These are phyloP conservation scores for Porogramme epimiltina DNA, from an alignment of 1,284 basidiomycete genomes.

Conservation along the genomic window DNA sequence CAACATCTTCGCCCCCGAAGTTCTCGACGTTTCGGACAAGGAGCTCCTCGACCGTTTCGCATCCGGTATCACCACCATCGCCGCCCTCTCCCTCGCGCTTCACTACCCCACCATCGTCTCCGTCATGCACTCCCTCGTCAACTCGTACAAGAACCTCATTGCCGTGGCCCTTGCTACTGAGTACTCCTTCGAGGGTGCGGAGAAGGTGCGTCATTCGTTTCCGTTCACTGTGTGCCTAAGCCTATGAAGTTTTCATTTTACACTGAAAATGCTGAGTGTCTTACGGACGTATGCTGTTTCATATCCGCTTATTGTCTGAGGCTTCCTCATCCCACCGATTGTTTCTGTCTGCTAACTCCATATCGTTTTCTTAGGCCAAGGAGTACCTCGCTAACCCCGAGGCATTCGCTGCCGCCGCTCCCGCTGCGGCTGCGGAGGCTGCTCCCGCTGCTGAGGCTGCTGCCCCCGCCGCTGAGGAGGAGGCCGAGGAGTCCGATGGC, in stretches of 20 bases:
- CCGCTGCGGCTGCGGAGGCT: conserved; percentile 54
- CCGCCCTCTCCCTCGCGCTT: conserved; percentile 93
- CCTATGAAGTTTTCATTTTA: conserved; percentile 49
- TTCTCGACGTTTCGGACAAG: conserved; percentile 93
- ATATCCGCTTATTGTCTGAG: conserved; percentile 36
- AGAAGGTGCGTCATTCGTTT: conserved; percentile 70
- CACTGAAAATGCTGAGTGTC: conserved; percentile 85
- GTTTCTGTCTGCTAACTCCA: conserved; percentile 29
- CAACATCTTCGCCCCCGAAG: conserved; percentile 87
- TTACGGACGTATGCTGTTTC: conserved; percentile 46
- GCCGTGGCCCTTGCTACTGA: conserved; percentile 92
- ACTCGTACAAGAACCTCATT: conserved; percentile 98
- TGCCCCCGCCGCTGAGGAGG: conserved; percentile 53
- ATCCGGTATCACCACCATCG: conserved; percentile 93
- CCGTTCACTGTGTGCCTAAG: conserved; percentile 13
- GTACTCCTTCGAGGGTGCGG: conserved; percentile 92
- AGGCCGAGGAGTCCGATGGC: conserved; percentile 79
- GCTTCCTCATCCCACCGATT: conserved; percentile 24
- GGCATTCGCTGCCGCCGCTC: conserved; percentile 85
- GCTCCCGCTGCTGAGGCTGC: conserved; percentile 53
- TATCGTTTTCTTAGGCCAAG: conserved; percentile 68
- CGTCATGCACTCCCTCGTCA: conserved; percentile 93
- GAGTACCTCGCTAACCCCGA: conserved; percentile 97
- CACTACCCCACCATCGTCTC: conserved; percentile 97
- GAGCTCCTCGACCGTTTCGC: conserved; percentile 91